A percentile compares a stretch with the other conserved stretches of the same genome.
These are phyloP conservation scores for Astrocystis sublimbata DNA, from an alignment of 495 filamentous ascomycete species.

Conservation along the genomic window DNA sequence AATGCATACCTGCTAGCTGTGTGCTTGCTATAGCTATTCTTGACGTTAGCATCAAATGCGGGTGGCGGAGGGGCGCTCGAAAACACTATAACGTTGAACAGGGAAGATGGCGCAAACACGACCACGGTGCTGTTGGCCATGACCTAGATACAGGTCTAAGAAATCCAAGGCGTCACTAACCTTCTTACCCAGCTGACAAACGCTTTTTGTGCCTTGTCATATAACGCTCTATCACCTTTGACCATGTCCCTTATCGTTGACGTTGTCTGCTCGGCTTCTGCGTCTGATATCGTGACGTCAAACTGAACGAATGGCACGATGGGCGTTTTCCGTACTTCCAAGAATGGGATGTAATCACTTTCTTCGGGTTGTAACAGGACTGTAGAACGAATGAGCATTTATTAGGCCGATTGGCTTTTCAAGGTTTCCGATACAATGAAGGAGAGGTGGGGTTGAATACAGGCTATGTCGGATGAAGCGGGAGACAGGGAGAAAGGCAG, in stretches of 20 bases:
- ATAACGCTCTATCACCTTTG: slow-evolving; percentile 71
- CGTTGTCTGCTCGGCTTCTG: slow-evolving; percentile 55
- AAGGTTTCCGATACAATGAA: neutral
- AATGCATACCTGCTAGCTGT: slow-evolving; percentile 62
- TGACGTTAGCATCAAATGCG: too few species aligned
- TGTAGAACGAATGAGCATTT: neutral
- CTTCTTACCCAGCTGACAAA: slow-evolving; percentile 87
- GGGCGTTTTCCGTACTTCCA: slow-evolving; percentile 87
- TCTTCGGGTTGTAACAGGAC: slow-evolving; percentile 84
- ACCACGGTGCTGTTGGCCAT: neutral
- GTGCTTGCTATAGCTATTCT: slow-evolving; percentile 76
- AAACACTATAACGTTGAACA: neutral
- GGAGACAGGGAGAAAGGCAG: neutral
- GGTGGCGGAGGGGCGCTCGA: neutral
- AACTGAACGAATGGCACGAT: slow-evolving; percentile 62
- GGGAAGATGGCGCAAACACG: neutral
- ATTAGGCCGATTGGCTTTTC: neutral
- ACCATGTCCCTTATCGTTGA: slow-evolving; percentile 62
- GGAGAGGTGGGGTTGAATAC: neutral
- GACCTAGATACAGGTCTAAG: neutral
- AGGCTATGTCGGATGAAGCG: neutral
- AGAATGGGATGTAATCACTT: slow-evolving; percentile 84
- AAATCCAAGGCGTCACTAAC: neutral
- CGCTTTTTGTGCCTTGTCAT: slow-evolving; percentile 84
- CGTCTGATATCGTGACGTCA: slow-evolving; percentile 49